Conservation (phyloP, 1,284 basidiomycete genomes). For the Malassezia caprae region DNA sequence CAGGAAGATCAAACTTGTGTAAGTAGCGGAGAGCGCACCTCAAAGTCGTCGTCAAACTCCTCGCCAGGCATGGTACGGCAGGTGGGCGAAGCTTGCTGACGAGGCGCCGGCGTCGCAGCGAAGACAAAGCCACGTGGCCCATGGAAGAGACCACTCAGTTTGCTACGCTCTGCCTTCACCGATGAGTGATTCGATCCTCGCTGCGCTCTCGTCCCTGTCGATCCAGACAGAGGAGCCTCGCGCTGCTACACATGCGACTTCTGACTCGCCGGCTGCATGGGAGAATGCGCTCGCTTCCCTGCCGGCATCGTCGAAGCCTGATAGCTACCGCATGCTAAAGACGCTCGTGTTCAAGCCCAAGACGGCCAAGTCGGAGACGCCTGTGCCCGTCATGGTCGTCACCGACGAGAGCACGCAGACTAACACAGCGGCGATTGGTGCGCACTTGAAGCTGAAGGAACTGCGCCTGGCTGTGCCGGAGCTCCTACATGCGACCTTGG, state of each 20-base stretch:
- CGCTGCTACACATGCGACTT: constrained; percentile 1
- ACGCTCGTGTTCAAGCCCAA: constrained; percentile 81
- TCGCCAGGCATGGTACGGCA: constrained; percentile 15
- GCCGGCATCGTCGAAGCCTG: neutral
- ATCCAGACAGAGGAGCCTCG: constrained; percentile 3
- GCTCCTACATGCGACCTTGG: constrained; percentile 73
- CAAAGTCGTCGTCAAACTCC: constrained; percentile 47
- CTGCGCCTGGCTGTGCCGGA: constrained; percentile 78
- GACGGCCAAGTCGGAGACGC: constrained; percentile 73
- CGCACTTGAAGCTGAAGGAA: constrained; percentile 78
- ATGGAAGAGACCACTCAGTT: neutral
- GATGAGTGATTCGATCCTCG: constrained; percentile 16
- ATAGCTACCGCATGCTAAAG: constrained; percentile 50
- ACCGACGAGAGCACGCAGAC: constrained; percentile 74
- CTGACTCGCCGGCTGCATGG: constrained; percentile 9
- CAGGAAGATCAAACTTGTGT: constrained; percentile 19
- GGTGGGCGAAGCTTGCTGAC: neutral
- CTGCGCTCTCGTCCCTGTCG: constrained; percentile 14
- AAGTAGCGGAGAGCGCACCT: constrained; percentile 23
- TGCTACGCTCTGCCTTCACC: neutral
- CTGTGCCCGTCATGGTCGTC: constrained; percentile 76
- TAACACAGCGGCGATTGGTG: constrained; percentile 58
- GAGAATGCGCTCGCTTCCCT: constrained; percentile 6
- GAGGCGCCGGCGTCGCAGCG: neutral
- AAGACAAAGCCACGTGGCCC: constrained; percentile 1